Percentiles rank a stretch among this genome's conserved stretches.
These are phyloP conservation scores for Lecanosticta acicola DNA, from an alignment of 2,329 filamentous ascomycete genomes.

Conservation along the genomic window DNA sequence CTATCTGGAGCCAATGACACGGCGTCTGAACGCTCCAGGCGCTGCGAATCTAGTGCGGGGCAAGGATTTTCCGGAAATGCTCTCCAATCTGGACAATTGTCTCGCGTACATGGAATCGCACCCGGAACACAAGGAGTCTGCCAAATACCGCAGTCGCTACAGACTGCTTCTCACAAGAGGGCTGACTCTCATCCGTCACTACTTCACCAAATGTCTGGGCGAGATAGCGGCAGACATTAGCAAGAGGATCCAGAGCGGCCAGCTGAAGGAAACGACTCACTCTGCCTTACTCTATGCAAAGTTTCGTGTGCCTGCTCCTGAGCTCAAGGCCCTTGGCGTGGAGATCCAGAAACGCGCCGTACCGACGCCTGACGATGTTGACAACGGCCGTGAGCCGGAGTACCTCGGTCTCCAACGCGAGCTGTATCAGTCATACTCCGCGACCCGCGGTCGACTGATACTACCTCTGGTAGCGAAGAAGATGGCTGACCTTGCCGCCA, in stretches of 20 bases:
- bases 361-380: constrained; percentile 38
- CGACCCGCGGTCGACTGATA: constrained; percentile 54
- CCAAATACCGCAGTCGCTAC: constrained; percentile 82
- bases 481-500: constrained; percentile 50
- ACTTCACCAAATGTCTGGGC: constrained; percentile 58
- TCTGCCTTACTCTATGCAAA: constrained; percentile 67
- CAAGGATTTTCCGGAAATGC: constrained; percentile 79
- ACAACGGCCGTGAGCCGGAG: constrained; percentile 55
- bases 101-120: constrained; percentile 88
- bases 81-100: constrained; percentile 81
- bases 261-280: constrained; percentile 65
- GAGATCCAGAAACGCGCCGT: constrained; percentile 64
- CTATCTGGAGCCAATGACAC: constrained; percentile 84
- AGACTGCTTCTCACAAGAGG: constrained; percentile 69
- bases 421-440: constrained; percentile 58
- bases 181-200: constrained; percentile 60
- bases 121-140: constrained; percentile 77
- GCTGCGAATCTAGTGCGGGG: constrained; percentile 80
- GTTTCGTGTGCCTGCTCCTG: constrained; percentile 60
- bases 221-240: constrained; percentile 58
- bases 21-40: constrained; percentile 84
- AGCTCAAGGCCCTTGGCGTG: constrained; percentile 60
- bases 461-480: constrained; percentile 60
- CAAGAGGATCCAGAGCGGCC: constrained; percentile 59
- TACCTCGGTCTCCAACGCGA: constrained; percentile 63